These are phyloP conservation scores for Petunia axillaris DNA, from an alignment of 257 asterid species.

Conservation along the genomic window DNA sequence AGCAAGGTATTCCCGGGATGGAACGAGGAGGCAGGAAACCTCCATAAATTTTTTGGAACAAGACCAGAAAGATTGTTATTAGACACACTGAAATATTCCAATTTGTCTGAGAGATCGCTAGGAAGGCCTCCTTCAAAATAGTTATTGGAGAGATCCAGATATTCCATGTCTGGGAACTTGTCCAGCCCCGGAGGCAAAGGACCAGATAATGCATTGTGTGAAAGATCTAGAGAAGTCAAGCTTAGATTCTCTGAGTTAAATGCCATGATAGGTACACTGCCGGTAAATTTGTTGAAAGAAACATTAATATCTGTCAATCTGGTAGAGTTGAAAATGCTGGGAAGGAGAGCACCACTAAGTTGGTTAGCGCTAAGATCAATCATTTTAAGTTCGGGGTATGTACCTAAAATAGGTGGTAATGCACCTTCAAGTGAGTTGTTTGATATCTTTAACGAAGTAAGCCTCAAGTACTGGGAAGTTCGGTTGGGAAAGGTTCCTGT, in stretches of 20 bases:
- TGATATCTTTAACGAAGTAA: constrained; percentile 63
- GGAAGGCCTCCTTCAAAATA: constrained; percentile 74
- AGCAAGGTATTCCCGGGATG: constrained; percentile 83
- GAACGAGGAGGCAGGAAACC: constrained; percentile 76
- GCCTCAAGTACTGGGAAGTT: constrained; percentile 81
- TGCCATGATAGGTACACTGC: constrained; percentile 49
- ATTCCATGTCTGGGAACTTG: constrained; percentile 49
- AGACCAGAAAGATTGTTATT: constrained; percentile 79
- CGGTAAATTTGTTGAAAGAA: constrained; percentile 68
- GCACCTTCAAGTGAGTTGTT: constrained; percentile 78
- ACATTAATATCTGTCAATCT: constrained; percentile 53
- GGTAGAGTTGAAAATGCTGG: constrained; percentile 60
- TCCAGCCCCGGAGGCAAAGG: constrained; percentile 56
- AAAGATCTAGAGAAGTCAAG: constrained; percentile 59
- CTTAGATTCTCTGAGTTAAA: constrained; percentile 40
- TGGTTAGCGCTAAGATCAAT: constrained; percentile 71
- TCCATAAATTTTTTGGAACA: constrained; percentile 67
- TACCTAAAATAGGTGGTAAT: constrained; percentile 58
- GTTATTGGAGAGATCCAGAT: constrained; percentile 68
- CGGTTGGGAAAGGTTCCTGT: constrained; percentile 57
- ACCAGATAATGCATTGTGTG: constrained; percentile 68
- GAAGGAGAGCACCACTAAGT: constrained; percentile 61
- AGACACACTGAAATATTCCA: constrained; percentile 61
- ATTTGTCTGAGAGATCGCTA: constrained; percentile 49
- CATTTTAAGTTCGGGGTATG: constrained; percentile 61